Evolutionary conservation across 208 protist genomes (phyloP).

Genomic region (Entamoeba invadens): DNA sequence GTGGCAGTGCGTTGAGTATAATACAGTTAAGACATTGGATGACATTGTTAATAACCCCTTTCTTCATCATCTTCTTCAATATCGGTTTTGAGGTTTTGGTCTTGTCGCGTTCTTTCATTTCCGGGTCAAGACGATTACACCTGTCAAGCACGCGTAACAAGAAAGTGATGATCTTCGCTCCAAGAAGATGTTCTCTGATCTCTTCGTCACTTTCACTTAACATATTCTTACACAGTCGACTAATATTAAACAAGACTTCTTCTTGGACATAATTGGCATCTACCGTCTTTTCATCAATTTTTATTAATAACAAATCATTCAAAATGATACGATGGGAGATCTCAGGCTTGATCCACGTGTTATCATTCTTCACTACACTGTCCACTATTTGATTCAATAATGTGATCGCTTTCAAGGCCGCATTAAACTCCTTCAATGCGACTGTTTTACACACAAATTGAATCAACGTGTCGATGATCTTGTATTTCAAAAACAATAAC

Average conservation of each 20-base stretch:
- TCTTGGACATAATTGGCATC: background rate
- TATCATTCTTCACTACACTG: background rate
- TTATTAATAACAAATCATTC: background rate
- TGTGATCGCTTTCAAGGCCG: background rate
- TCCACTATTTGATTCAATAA: background rate
- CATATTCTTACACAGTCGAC: background rate
- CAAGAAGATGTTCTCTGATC: background rate
- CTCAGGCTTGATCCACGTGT: background rate
- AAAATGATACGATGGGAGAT: background rate
- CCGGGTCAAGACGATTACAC: background rate
- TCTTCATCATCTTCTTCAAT: background rate
- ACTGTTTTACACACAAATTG: background rate
- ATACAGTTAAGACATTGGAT: background rate
- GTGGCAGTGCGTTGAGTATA: background rate
- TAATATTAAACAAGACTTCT: background rate
- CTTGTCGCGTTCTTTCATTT: background rate
- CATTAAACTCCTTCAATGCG: background rate
- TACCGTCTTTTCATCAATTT: background rate
- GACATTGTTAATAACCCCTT: background rate
- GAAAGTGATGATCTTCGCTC: background rate
- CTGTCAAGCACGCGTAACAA: background rate
- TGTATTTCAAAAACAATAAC: background rate
- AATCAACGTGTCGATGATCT: background rate
- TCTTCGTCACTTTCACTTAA: background rate
- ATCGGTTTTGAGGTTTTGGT: no score